These are phyloP conservation scores for Ophiosphaerella herpotricha DNA, from an alignment of 2,329 filamentous ascomycete genomes.

Conservation along the genomic window DNA sequence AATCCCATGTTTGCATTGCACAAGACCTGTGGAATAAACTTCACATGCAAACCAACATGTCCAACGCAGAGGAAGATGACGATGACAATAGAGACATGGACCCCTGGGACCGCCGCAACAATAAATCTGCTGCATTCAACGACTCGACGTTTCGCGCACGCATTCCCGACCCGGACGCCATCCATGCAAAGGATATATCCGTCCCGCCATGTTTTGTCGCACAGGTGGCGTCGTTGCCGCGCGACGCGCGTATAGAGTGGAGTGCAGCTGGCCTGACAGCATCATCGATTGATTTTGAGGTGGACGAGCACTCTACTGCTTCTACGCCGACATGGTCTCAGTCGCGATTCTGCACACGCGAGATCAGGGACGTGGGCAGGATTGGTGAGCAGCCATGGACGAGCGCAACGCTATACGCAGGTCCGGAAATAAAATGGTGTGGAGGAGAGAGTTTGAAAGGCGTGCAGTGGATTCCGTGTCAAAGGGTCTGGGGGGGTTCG, in stretches of 20 bases:
- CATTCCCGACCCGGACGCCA: conserved; percentile 45
- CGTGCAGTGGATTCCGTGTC: conserved; percentile 39
- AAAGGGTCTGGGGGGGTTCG: conserved; percentile 34
- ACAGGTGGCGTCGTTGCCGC: conserved; percentile 77
- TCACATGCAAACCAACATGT: not conserved
- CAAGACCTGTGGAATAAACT: conserved; percentile 52
- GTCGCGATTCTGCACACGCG: conserved; percentile 19
- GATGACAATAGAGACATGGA: conserved; percentile 62
- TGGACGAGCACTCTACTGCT: not conserved
- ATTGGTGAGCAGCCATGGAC: conserved; percentile 13
- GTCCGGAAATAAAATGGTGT: conserved; percentile 9
- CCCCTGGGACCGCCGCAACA: conserved; percentile 68
- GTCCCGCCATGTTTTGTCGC: conserved; percentile 72
- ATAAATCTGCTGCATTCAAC: conserved; percentile 42
- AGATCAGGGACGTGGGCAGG: conserved; percentile 7
- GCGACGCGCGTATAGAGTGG: conserved; percentile 81
- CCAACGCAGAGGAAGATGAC: conserved; percentile 1
- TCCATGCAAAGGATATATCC: not conserved
- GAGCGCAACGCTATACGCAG: conserved; percentile 30
- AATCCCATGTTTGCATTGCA: conserved; percentile 41
- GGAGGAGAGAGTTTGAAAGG: conserved; percentile 11
- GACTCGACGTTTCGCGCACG: conserved; percentile 42
- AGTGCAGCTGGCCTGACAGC: conserved; percentile 65
- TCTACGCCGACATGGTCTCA: not conserved
- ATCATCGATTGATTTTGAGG: not conserved